Evolutionary conservation across 1,284 basidiomycete genomes (phyloP).

Genomic region (Blastosporella zonata): DNA sequence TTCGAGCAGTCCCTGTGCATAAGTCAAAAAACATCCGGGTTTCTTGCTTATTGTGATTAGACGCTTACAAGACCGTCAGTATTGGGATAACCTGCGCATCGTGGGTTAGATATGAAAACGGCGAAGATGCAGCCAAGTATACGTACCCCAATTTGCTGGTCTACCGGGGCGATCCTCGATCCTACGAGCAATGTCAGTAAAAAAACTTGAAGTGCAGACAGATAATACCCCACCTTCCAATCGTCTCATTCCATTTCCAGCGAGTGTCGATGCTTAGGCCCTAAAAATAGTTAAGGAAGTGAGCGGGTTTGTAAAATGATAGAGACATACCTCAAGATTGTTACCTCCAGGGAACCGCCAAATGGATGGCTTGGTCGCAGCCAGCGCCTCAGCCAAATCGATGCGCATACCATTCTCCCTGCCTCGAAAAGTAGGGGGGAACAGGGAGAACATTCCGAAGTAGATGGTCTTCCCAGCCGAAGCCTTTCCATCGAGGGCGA

Average conservation of each 20-base stretch:
- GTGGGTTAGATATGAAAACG: not conserved
- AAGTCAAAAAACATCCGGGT: not conserved
- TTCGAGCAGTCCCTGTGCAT: conserved; percentile 35
- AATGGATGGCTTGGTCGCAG: conserved; percentile 30
- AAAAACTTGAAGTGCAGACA: not conserved
- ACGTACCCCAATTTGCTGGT: conserved; percentile 31
- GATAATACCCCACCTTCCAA: conserved; percentile 26
- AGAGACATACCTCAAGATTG: conserved; percentile 29
- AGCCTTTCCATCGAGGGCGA: conserved; percentile 30
- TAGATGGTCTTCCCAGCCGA: conserved; percentile 32
- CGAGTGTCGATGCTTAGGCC: conserved; percentile 30
- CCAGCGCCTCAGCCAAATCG: conserved; percentile 38
- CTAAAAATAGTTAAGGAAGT: conserved; percentile 10
- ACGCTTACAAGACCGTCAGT: conserved; percentile 35
- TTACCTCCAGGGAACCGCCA: conserved; percentile 42
- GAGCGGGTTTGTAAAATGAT: not conserved
- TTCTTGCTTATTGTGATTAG: conserved; percentile 9
- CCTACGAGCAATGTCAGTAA: conserved; percentile 7
- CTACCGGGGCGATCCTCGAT: conserved; percentile 35
- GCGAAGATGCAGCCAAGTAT: not conserved
- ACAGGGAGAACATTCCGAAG: conserved; percentile 36
- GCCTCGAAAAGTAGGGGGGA: conserved; percentile 37
- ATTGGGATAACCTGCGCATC: conserved; percentile 30
- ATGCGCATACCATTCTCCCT: conserved; percentile 37
- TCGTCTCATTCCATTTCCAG: conserved; percentile 42